Base-by-base conservation (phyloP, 306 rosid species). In the Vigna trinervia region DNA sequence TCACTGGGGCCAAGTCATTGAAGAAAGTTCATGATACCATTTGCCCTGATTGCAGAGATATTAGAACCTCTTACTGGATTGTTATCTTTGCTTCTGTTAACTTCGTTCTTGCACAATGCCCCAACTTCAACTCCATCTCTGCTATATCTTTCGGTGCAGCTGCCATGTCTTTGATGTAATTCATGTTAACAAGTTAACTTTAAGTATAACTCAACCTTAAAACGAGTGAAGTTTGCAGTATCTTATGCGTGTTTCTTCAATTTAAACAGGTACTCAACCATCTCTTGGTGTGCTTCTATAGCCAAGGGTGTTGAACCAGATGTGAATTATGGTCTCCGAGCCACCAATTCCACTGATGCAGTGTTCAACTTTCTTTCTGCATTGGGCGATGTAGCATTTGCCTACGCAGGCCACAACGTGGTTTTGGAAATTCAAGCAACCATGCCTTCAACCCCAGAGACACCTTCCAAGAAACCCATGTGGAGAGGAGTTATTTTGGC, bases 351-450 rank as follows among this genome's bases (percentile, higher is more conserved):
- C 0, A 0, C 84, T 0, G 96, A 83, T 6, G 28, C 1, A 0
- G 54, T 69, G 1, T 82, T 92, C 58, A 73, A 88, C 84, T 88
- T 92, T 90, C 46, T 90, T 8, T 65, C 83, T 10, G 93, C 90
- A 0, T 48, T 94, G 82, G 98, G 98, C 1, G 96, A 94, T 26
- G 65, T 94, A n/a, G 98, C 98, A 5, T 94, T 94, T 74, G 93
- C 98, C 1, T 92, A 87, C 46, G 98, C 98, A 11, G 98, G 96
- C 2, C 98, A 94, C 86, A 94, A 75, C 17, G 95, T 94, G 58
- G 98, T 89, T 20, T 22, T 94, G 60, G 98, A 94, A 75, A 94
- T 94, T 76, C 98, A 94, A 84, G 98, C 98, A 38, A 94, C 98
- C 1, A 94, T 94, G 23, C 98, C 98, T 20, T 94, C 97, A 0